A percentile compares a stretch with the other conserved stretches of the same genome.
Evolutionary conservation across 306 rosid genomes (phyloP).

Genomic region (Astragalus glycyphyllos): DNA sequence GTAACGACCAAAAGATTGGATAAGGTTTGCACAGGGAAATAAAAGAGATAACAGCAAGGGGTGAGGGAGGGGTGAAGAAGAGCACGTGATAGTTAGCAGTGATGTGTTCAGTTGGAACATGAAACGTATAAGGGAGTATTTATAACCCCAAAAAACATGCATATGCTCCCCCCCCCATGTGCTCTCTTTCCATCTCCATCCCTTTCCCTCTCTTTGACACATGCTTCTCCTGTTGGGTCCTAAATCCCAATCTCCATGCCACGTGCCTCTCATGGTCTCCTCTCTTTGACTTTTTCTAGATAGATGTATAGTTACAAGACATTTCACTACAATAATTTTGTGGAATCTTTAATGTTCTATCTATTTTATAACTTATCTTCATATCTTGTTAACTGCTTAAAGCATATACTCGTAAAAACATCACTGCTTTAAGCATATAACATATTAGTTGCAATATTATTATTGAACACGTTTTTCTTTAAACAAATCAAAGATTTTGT

Average conservation of each 20-base stretch:
- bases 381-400: too few relatives aligned
- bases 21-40: conserved; percentile 56
- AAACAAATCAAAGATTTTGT: too few relatives aligned
- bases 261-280: conserved; percentile 36
- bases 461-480: too few relatives aligned
- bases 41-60: conserved; percentile 30
- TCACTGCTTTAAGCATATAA: too few relatives aligned
- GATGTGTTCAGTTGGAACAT: conserved; percentile 34
- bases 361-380: too few relatives aligned
- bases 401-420: too few relatives aligned
- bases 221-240: conserved; percentile 21
- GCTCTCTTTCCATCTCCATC: conserved; percentile 40
- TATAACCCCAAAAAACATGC: conserved; percentile 53
- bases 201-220: conserved; percentile 39
- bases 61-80: neutral
- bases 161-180: conserved; percentile 54
- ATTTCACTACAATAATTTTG: neutral
- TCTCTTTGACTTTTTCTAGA: conserved; percentile 40
- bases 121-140: conserved; percentile 45
- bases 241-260: conserved; percentile 47
- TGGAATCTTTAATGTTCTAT: too few relatives aligned
- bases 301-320: neutral
- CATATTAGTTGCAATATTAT: too few relatives aligned
- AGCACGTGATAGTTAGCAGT: conserved; percentile 58
- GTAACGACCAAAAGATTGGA: conserved; percentile 62